These are phyloP conservation scores for Amesomyces nigricolor DNA, from an alignment of 2,329 filamentous ascomycete species.

Conservation along the genomic window DNA sequence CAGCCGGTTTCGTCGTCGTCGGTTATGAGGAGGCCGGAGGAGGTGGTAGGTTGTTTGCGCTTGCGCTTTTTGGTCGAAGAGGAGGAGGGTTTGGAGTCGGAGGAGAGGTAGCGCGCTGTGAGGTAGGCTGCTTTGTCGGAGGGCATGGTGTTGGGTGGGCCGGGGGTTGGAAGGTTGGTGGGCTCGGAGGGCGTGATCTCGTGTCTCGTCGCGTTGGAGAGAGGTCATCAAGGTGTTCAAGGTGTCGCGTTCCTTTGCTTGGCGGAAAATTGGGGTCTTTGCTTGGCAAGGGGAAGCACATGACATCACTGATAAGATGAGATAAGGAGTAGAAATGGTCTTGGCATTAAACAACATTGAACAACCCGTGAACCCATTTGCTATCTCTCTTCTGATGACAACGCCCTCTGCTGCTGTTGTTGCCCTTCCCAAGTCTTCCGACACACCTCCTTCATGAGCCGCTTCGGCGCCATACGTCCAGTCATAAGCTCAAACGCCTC, in stretches of 20 bases:
- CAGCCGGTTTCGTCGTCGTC: slow-evolving; percentile 58
- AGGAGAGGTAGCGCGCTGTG: slow-evolving; percentile 82
- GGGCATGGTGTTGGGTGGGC: slow-evolving; percentile 37
- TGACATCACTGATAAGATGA: slow-evolving; percentile 7
- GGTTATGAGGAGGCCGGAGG: slow-evolving; percentile 54
- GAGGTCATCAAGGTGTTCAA: slow-evolving; percentile 3
- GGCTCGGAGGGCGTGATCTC: not conserved
- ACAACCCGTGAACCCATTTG: too few species aligned
- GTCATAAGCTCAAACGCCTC: slow-evolving; percentile 74
- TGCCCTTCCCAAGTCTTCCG: slow-evolving; percentile 37
- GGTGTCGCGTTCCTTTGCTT: slow-evolving; percentile 5
- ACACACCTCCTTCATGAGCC: slow-evolving; percentile 59
- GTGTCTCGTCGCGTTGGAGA: not conserved
- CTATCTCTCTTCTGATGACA: not conserved
- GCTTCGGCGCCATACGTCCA: slow-evolving; percentile 62
- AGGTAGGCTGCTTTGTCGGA: slow-evolving; percentile 74
- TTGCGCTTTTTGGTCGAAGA: slow-evolving; percentile 56
- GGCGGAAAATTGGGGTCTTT: slow-evolving; percentile 9
- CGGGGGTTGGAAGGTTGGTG: not conserved
- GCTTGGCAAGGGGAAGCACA: not conserved
- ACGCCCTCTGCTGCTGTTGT: slow-evolving; percentile 5
- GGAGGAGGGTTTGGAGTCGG: slow-evolving; percentile 46
- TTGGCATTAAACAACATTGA: too few species aligned
- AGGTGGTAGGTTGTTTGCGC: slow-evolving; percentile 45
- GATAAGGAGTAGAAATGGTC: too few species aligned